A percentile compares a stretch with the other conserved stretches of the same genome.
phyloP scores from a whole-genome alignment of 148 eudicot species.

The Vaccinium macrocarpon region DNA sequence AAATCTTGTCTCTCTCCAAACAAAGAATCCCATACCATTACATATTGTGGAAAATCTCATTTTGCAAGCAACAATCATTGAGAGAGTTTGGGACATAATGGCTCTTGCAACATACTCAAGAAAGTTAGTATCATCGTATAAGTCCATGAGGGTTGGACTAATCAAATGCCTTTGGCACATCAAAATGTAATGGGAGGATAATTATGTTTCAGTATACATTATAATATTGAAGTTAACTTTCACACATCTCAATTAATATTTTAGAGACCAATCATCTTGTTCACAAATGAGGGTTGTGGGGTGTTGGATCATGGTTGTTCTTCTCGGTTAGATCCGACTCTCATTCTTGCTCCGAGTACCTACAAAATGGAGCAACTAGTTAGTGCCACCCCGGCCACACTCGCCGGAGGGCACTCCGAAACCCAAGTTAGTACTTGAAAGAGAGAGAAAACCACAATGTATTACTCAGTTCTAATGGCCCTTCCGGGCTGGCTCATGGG shows the following conservation, averaged over 20 bases:
- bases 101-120: not conserved
- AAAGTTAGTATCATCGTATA: not conserved
- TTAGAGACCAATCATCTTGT: not conserved
- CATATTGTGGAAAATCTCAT: not conserved
- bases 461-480: no score
- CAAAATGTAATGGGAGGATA: not conserved
- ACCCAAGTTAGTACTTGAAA: no score
- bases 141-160: not conserved
- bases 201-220: not conserved
- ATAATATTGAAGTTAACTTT: not conserved
- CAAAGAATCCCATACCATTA: no score
- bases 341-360: no score
- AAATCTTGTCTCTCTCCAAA: no score
- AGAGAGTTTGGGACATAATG: not conserved
- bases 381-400: no score
- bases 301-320: no score
- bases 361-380: no score
- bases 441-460: no score
- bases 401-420: no score
- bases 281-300: not conserved
- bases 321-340: no score
- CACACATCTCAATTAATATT: not conserved
- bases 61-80: not conserved
- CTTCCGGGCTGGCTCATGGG: no score
- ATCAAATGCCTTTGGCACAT: not conserved